These are phyloP conservation scores for Verticillium nubilum DNA, from an alignment of 2,329 filamentous ascomycete genomes.

Conservation along the genomic window DNA sequence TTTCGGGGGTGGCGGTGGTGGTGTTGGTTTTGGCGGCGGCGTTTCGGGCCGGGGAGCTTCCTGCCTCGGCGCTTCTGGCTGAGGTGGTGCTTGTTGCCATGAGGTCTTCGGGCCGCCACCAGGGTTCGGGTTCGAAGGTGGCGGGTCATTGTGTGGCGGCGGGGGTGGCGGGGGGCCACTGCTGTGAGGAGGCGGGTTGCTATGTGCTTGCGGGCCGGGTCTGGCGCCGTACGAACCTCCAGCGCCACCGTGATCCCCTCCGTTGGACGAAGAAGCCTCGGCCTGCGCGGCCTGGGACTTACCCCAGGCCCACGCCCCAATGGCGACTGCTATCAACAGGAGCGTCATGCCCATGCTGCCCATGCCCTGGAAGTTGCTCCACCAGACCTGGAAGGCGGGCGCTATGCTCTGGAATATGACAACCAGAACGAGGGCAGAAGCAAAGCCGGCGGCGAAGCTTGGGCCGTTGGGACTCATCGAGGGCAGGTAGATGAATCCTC, in stretches of 20 bases:
- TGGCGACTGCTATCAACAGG: conserved; percentile 65
- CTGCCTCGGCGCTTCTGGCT: conserved; percentile 1
- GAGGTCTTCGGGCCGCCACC: conserved; percentile 29
- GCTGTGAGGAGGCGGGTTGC: conserved; percentile 5
- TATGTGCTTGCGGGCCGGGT: conserved; percentile 1
- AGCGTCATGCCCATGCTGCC: conserved; percentile 69
- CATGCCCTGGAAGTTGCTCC: conserved; percentile 62
- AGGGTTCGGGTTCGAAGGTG: conserved; percentile 17
- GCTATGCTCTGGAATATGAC: conserved; percentile 67
- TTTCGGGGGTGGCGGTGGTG: conserved; percentile 10
- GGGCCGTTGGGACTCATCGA: conserved; percentile 81
- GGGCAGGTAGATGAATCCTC: conserved; percentile 90
- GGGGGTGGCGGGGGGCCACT: conserved; percentile 12
- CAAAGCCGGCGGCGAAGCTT: conserved; percentile 85
- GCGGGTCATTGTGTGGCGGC: conserved; percentile 11
- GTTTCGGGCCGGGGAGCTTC: conserved; percentile 4
- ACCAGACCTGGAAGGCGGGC: conserved; percentile 70
- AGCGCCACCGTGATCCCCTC: conserved; percentile 8
- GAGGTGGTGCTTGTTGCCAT: conserved; percentile 26
- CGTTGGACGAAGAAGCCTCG: conserved; percentile 23
- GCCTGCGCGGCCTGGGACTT: conserved; percentile 8
- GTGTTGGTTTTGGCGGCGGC: conserved; percentile 6
- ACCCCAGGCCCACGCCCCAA: conserved; percentile 65
- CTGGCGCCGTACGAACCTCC: conserved; percentile 7
- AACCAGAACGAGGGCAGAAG: conserved; percentile 66